Evolutionary conservation across 345 rosid genomes (phyloP).

Genomic region (Salix suchowensis): DNA sequence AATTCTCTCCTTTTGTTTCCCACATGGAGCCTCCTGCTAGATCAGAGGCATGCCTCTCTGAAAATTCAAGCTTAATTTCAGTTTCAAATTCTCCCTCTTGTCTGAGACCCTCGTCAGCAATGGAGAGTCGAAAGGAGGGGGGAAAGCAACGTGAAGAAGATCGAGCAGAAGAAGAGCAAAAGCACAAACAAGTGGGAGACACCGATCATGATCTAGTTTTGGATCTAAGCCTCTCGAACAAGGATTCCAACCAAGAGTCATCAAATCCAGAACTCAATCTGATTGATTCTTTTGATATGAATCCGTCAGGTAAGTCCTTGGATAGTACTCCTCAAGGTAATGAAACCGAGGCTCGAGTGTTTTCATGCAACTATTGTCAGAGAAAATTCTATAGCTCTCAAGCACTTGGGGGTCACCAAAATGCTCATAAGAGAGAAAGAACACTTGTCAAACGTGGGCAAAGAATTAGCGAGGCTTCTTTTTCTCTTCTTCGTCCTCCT

Average conservation of each 20-base stretch:
- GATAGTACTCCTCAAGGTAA: conserved; percentile 23
- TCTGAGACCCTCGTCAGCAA: neutral
- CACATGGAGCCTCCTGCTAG: conserved; percentile 38
- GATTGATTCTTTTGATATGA: conserved; percentile 36
- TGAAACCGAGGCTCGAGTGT: conserved; percentile 35
- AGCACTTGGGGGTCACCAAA: conserved; percentile 35
- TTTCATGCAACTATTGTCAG: conserved; percentile 34
- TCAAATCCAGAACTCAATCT: conserved; percentile 45
- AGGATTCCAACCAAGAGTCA: conserved; percentile 28
- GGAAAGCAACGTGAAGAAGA: conserved; percentile 5
- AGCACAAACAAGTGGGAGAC: neutral
- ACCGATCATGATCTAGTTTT: conserved; percentile 33
- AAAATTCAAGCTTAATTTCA: conserved; percentile 33
- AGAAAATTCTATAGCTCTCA: conserved; percentile 37
- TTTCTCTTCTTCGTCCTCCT: conserved; percentile 29
- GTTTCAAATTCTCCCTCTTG: conserved; percentile 19
- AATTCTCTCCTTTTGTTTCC: neutral
- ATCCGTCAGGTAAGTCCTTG: conserved; percentile 18
- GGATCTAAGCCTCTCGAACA: conserved; percentile 57
- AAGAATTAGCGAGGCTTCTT: conserved; percentile 17
- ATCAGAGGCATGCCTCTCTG: conserved; percentile 32
- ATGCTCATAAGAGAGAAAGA: conserved; percentile 35
- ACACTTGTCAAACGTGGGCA: conserved; percentile 29
- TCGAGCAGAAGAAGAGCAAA: neutral
- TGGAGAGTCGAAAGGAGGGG: neutral